phyloP scores from a whole-genome alignment of 2,329 filamentous ascomycete genomes.

The Capronia coronata region DNA sequence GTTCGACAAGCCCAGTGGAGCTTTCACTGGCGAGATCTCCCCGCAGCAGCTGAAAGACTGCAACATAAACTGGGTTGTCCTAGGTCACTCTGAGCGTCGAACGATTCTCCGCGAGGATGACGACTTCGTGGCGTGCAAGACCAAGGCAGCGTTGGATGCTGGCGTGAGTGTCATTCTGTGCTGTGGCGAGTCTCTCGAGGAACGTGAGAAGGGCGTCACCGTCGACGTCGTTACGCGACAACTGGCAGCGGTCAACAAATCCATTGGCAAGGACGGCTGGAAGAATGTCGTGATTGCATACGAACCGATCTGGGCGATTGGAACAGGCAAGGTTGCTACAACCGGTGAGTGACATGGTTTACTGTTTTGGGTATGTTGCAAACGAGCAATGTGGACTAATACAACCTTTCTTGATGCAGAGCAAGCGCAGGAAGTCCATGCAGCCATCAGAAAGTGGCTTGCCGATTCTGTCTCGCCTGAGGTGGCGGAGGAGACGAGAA shows the following conservation, averaged over 20 bases:
- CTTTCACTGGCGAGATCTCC: constrained; percentile 94
- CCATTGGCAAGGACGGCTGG: constrained; percentile 68
- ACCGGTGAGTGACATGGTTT: constrained; percentile 34
- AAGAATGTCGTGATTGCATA: constrained; percentile 92
- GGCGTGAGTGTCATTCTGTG: constrained; percentile 91
- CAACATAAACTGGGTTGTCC: constrained; percentile 80
- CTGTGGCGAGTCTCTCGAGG: constrained; percentile 88
- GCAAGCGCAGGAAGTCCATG: constrained; percentile 92
- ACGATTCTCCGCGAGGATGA: constrained; percentile 83
- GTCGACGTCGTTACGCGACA: constrained; percentile 66
- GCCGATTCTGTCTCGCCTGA: constrained; percentile 64
- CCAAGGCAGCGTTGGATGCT: constrained; percentile 81
- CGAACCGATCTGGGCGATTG: constrained; percentile 91
- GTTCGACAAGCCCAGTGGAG: constrained; percentile 92
- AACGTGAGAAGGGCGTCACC: constrained; percentile 31
- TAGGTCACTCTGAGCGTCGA: constrained; percentile 92
- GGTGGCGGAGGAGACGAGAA: constrained; percentile 78
- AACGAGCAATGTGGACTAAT: constrained; percentile 6
- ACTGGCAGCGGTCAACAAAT: constrained; percentile 71
- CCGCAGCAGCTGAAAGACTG: constrained; percentile 84
- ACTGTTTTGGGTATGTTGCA: neutral
- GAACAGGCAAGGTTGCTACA: constrained; percentile 87
- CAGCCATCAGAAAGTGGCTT: constrained; percentile 85
- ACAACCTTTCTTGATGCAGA: constrained; percentile 40
- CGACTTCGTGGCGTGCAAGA: constrained; percentile 83